Percentiles rank a stretch among this genome's conserved stretches.
Conservation (phyloP, 306 rosid genomes). For the Carpinus viminea region DNA sequence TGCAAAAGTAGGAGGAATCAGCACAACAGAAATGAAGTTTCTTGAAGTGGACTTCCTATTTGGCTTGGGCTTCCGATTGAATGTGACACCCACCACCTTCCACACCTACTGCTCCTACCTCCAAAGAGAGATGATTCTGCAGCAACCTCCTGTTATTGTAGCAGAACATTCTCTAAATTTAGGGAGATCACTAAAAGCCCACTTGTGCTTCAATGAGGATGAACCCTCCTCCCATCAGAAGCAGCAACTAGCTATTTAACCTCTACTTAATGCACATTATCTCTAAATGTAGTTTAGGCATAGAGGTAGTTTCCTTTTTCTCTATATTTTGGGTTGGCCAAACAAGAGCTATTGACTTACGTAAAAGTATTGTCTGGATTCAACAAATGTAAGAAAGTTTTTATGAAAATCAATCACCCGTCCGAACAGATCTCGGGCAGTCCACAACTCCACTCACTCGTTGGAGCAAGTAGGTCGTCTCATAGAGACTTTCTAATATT, state of each 20-base stretch:
- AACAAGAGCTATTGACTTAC: slow-evolving; percentile 12
- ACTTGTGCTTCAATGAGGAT: slow-evolving; percentile 72
- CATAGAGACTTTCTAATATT: background rate
- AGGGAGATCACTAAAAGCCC: slow-evolving; percentile 53
- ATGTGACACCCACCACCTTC: slow-evolving; percentile 79
- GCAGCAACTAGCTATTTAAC: slow-evolving; percentile 76
- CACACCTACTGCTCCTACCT: slow-evolving; percentile 67
- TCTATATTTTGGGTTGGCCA: slow-evolving; percentile 22
- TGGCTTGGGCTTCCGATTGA: slow-evolving; percentile 81
- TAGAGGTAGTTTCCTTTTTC: slow-evolving; percentile 36
- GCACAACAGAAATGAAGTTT: slow-evolving; percentile 86
- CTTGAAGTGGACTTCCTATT: slow-evolving; percentile 91
- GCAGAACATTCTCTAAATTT: slow-evolving; percentile 54
- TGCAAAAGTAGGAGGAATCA: slow-evolving; percentile 98
- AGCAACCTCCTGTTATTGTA: slow-evolving; percentile 60
- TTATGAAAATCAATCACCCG: too few relatives aligned
- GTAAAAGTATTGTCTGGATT: too few relatives aligned
- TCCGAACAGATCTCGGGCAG: too few relatives aligned
- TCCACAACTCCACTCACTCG: too few relatives aligned
- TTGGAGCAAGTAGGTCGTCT: too few relatives aligned
- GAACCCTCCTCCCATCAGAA: slow-evolving; percentile 69
- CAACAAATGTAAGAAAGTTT: too few relatives aligned
- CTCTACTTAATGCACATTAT: slow-evolving; percentile 20
- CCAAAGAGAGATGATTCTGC: slow-evolving; percentile 70
- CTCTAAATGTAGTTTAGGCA: slow-evolving; percentile 31